These are phyloP conservation scores for Halenospora varia DNA, from an alignment of 495 filamentous ascomycete genomes.

Conservation along the genomic window DNA sequence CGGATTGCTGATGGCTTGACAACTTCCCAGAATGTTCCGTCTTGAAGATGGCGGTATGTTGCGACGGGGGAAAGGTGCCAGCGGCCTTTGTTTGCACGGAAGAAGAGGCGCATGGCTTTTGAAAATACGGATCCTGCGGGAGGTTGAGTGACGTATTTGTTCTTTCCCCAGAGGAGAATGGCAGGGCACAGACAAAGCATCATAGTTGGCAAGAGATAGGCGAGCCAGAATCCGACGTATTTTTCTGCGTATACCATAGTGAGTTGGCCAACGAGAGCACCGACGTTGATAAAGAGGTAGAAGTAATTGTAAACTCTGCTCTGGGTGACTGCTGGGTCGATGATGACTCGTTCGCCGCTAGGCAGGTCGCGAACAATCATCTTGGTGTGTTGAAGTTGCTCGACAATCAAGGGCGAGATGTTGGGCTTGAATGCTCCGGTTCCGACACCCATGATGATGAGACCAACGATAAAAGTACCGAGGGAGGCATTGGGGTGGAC, in stretches of 20 bases:
- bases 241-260: conserved; percentile 64
- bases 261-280: conserved; percentile 34
- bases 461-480: conserved; percentile 55
- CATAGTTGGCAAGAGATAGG: conserved; percentile 57
- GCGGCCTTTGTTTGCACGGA: conserved; percentile 56
- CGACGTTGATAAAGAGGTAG: conserved; percentile 70
- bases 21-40: conserved; percentile 48
- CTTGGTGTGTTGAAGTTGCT: conserved; percentile 45
- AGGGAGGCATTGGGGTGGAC: conserved; percentile 47
- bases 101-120: conserved; percentile 52
- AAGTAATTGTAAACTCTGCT: conserved; percentile 59
- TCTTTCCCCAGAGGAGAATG: conserved; percentile 58
- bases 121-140: conserved; percentile 62
- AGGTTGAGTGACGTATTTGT: conserved; percentile 51
- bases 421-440: conserved; percentile 66
- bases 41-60: conserved; percentile 51
- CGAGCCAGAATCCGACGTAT: conserved; percentile 75
- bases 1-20: conserved; percentile 48
- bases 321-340: conserved; percentile 62
- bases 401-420: conserved; percentile 55
- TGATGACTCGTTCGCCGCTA: conserved; percentile 61
- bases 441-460: conserved; percentile 62
- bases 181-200: conserved; percentile 57
- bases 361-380: conserved; percentile 40
- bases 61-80: conserved; percentile 51